Conservation (phyloP, 768 basidiomycete genomes). For the Lactifluus echinatus region DNA sequence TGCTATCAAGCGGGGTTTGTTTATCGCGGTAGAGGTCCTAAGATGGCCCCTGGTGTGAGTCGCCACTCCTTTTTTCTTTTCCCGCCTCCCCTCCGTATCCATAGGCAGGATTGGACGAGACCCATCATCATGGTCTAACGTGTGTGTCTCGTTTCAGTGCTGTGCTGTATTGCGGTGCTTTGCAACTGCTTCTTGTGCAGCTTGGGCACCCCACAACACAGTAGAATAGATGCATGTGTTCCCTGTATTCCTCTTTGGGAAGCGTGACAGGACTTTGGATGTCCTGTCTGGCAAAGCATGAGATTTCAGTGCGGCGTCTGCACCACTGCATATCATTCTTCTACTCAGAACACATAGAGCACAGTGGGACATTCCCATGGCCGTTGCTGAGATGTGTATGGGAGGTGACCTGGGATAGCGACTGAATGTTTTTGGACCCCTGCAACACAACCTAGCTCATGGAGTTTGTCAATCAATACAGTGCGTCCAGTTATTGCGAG, state of each 20-base stretch:
- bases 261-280: not conserved
- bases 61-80: too few species aligned
- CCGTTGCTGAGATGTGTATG: too few species aligned
- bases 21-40: conserved; percentile 12
- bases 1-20: conserved; percentile 5
- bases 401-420: too few species aligned
- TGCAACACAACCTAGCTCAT: too few species aligned
- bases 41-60: conserved; percentile 19
- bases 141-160: not conserved
- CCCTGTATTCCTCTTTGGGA: not conserved
- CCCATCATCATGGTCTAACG: not conserved
- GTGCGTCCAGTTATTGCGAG: too few species aligned
- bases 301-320: not conserved
- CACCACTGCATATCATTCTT: not conserved
- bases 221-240: not conserved
- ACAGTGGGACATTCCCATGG: too few species aligned
- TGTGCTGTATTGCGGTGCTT: conserved; percentile 7
- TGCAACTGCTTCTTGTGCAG: conserved; percentile 4
- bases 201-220: not conserved
- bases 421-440: too few species aligned
- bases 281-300: not conserved
- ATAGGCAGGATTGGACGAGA: not conserved
- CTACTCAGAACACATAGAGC: too few species aligned
- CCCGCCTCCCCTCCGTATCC: not conserved
- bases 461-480: too few species aligned